Conservation (phyloP, 2,329 filamentous ascomycete species). For the Thelonectria olida region DNA sequence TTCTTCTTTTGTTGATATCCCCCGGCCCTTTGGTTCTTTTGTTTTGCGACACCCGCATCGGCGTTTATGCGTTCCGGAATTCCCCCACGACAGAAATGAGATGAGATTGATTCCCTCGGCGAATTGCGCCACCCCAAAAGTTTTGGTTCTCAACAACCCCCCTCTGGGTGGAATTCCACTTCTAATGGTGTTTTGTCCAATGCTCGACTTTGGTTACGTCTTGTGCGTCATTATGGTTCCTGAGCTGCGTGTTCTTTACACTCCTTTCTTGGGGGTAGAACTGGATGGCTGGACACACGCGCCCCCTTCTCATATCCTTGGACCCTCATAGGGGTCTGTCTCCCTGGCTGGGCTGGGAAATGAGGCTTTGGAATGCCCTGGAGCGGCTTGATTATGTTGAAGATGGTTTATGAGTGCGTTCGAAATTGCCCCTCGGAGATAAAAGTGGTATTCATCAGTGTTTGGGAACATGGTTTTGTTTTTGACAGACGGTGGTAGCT, state of each 20-base stretch:
- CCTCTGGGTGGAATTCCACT: not conserved
- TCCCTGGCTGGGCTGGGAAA: conserved; percentile 16
- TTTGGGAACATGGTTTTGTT: conserved; percentile 14
- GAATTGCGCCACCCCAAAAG: conserved; percentile 19
- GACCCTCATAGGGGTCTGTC: not conserved
- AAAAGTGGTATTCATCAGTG: conserved; percentile 32
- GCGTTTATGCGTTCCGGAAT: conserved; percentile 26
- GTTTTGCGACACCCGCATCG: conserved; percentile 31
- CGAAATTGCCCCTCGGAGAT: conserved; percentile 21
- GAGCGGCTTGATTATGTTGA: conserved; percentile 7
- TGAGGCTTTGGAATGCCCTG: not conserved
- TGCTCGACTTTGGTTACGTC: not conserved
- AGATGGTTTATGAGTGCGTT: conserved; percentile 15
- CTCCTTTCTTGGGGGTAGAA: conserved; percentile 4
- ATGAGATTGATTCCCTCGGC: conserved; percentile 22
- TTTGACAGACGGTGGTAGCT: conserved; percentile 2
- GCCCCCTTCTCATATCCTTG: not conserved
- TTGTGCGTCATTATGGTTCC: not conserved
- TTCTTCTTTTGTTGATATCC: not conserved
- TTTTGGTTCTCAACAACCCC: conserved; percentile 6
- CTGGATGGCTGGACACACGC: conserved; percentile 7
- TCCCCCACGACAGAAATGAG: conserved; percentile 23
- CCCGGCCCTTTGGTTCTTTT: conserved; percentile 15
- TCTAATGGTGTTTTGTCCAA: conserved; percentile 10
- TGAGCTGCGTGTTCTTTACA: not conserved